Percentiles rank a stretch among this genome's conserved stretches.
These are phyloP conservation scores for Limnanthes douglasii DNA, from an alignment of 345 rosid species.

Conservation along the genomic window DNA sequence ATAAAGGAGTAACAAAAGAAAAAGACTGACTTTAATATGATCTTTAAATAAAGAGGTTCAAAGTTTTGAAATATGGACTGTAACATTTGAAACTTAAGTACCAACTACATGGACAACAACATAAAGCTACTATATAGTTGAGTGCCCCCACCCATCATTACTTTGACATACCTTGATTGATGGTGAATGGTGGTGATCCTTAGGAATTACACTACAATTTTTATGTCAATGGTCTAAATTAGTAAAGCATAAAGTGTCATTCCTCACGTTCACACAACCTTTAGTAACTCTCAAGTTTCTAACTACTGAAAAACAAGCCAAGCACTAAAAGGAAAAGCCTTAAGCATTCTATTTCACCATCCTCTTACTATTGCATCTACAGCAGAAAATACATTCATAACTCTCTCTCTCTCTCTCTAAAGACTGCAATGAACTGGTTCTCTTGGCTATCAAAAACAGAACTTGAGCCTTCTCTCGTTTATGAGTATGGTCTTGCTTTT, in stretches of 20 bases:
- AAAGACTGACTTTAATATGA: too few species aligned
- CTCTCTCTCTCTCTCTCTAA: neutral
- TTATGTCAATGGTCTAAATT: too few species aligned
- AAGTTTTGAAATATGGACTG: too few species aligned
- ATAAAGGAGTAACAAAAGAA: too few species aligned
- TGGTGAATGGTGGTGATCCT: too few species aligned
- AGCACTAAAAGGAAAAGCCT: neutral
- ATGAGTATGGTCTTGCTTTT: constrained; percentile 70
- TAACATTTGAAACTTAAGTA: too few species aligned
- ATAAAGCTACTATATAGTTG: neutral
- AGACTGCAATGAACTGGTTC: constrained; percentile 70
- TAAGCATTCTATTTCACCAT: neutral
- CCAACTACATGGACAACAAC: neutral
- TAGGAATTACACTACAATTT: too few species aligned
- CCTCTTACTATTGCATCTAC: constrained; percentile 2
- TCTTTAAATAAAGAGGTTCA: too few species aligned
- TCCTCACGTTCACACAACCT: neutral
- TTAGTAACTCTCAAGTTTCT: constrained; percentile 18
- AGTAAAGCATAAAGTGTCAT: too few species aligned
- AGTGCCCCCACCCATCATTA: constrained; percentile 8
- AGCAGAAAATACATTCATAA: constrained; percentile 4
- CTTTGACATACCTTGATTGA: constrained; percentile 26
- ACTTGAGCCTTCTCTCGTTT: constrained; percentile 59
- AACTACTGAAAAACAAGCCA: constrained; percentile 9
- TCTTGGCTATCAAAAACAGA: constrained; percentile 76